A percentile compares a stretch with the other conserved stretches of the same genome.
Evolutionary conservation across 805 yeast genomes (phyloP).

Genomic region (Kregervanrija delftensis): DNA sequence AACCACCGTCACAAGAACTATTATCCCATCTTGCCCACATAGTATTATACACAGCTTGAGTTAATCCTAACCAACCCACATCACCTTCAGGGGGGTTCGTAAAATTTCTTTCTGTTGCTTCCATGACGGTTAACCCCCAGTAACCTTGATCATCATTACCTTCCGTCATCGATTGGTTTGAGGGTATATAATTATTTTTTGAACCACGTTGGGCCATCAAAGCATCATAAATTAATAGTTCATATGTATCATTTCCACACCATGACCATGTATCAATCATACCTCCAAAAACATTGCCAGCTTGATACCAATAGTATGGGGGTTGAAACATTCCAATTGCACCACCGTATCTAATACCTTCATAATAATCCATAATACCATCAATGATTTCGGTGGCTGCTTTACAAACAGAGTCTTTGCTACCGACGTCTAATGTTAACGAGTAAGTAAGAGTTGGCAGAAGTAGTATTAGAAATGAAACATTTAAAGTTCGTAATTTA

Average conservation of each 20-base stretch:
- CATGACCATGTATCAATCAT: slow-evolving; percentile 67
- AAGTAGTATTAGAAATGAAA: no score
- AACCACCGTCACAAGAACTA: slow-evolving; percentile 60
- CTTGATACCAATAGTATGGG: slow-evolving; percentile 92
- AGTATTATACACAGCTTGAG: slow-evolving; percentile 83
- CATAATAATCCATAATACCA: slow-evolving; percentile 81
- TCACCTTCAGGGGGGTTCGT: slow-evolving; percentile 52
- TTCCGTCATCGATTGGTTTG: slow-evolving; percentile 75
- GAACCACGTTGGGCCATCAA: slow-evolving; percentile 60
- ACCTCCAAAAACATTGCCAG: slow-evolving; percentile 71
- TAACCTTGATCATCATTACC: slow-evolving; percentile 94
- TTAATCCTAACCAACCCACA: slow-evolving; percentile 57
- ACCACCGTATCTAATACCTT: slow-evolving; percentile 57
- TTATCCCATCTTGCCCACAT: slow-evolving; percentile 78
- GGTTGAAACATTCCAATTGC: slow-evolving; percentile 62
- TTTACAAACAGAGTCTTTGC: slow-evolving; percentile 25
- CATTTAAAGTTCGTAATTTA: no score
- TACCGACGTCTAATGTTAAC: slow-evolving; percentile 16
- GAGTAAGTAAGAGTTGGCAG: neutral
- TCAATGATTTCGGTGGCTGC: slow-evolving; percentile 56
- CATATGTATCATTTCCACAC: slow-evolving; percentile 63
- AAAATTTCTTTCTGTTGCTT: slow-evolving; percentile 79
- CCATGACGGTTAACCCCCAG: slow-evolving; percentile 85
- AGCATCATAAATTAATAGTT: slow-evolving; percentile 50
- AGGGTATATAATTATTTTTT: slow-evolving; percentile 64